Evolutionary conservation across 306 rosid genomes (phyloP).

Genomic region (Carpinus fangiana): DNA sequence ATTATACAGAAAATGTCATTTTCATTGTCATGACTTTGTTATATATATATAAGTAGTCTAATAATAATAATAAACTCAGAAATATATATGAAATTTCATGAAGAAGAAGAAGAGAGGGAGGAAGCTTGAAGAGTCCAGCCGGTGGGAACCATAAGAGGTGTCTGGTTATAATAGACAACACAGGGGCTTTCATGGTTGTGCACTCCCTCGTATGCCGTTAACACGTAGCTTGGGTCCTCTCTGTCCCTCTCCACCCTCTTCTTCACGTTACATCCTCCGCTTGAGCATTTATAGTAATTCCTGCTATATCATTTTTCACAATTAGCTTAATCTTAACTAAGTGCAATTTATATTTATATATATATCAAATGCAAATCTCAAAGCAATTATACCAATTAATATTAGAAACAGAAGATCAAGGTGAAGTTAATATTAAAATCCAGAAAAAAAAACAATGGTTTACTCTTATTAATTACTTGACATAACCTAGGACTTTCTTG

Average conservation of each 20-base stretch:
- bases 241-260: conserved; percentile 85
- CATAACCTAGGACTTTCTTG: too few species aligned
- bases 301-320: conserved; percentile 19
- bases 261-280: conserved; percentile 72
- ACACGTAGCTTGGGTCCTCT: conserved; percentile 69
- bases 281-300: conserved; percentile 83
- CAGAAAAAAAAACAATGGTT: too few species aligned
- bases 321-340: too few species aligned
- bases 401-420: too few species aligned
- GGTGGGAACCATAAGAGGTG: conserved; percentile 27
- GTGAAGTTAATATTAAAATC: too few species aligned
- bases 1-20: background rate
- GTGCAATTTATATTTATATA: too few species aligned
- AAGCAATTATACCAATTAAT: too few species aligned
- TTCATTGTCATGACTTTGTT: background rate
- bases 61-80: too few species aligned
- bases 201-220: conserved; percentile 75
- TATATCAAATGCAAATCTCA: too few species aligned
- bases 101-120: conserved; percentile 32
- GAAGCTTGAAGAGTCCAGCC: conserved; percentile 25
- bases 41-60: too few species aligned
- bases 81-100: too few species aligned
- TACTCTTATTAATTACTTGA: too few species aligned
- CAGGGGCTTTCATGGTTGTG: conserved; percentile 78
- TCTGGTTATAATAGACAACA: conserved; percentile 31